Base-by-base conservation (phyloP, 2,329 filamentous ascomycete species). In the Aspergillus oerlinghausenensis region DNA sequence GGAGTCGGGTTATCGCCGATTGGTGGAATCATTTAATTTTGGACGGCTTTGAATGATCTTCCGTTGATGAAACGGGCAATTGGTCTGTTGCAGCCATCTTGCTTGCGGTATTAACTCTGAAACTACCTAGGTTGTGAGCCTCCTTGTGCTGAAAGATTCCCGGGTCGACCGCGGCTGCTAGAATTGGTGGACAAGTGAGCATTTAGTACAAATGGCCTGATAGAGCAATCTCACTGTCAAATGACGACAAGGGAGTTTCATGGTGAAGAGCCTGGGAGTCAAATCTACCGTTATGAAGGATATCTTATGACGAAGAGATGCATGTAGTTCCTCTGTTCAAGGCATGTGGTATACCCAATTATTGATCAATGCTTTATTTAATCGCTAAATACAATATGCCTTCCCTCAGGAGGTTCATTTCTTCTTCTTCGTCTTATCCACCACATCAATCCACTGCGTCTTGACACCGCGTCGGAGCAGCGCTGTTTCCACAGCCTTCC, bases 401-500 rank as follows among this genome's bases (percentile, higher is more conserved):
- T 47, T 23, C 43, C 17, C 21, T 53, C 47, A 49, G 51, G 54
- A 47, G 25, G 51, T 7, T 29, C 66, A 77, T 71, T 85, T 85
- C 74, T 87, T 87, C 62, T 83, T 83, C 73, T 87, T 86, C 4
- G 83, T 86, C 75, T 88, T 88, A 68, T 88, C 86, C 55, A 85
- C 71, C n/a, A 87, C 74, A 48, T 86, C 82, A 28, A 88, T 76
- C 83, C 84, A 88, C 59, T 80, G 79, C 56, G 72, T 75, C 55
- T 79, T 78, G 3, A 89, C 75, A 0, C 86, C 86, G 57, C 84
- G 78, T 67, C 78, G 80, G 58, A 79, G 79, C 63, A 89, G 69
- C 28, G 84, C 83, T 63, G 81, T 83, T 49, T 85, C 74, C 19
- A 88, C 77, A 17, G 81, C 82, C 59, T 83, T 81, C 55, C 80